phyloP scores from a whole-genome alignment of 1,284 basidiomycete species.

The Exsudoporus floridanus region DNA sequence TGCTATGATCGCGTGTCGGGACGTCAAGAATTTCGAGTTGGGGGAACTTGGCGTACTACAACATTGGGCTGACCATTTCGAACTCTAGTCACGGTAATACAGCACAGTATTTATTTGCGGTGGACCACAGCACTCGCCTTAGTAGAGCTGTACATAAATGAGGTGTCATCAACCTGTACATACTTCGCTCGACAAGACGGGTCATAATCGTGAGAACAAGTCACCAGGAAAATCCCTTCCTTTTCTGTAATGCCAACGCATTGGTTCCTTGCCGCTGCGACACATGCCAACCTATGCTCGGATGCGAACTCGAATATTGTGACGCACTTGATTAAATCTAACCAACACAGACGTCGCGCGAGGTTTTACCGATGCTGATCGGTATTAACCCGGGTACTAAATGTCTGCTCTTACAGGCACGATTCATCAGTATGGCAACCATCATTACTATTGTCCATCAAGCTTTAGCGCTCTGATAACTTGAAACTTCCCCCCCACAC shows the following conservation, averaged over 20 bases:
- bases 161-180: not conserved
- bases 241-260: too few relatives aligned
- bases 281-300: too few relatives aligned
- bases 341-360: too few relatives aligned
- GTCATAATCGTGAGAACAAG: too few relatives aligned
- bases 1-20: constrained; percentile 65
- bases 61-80: constrained; percentile 72
- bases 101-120: not conserved
- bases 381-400: too few relatives aligned
- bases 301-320: too few relatives aligned
- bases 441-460: not conserved
- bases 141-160: not conserved
- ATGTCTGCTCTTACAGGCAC: not conserved
- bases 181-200: too few relatives aligned
- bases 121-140: not conserved
- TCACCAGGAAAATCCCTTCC: too few relatives aligned
- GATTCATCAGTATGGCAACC: not conserved
- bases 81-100: constrained; percentile 29
- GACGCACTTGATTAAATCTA: too few relatives aligned
- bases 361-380: too few relatives aligned
- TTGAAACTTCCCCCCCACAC: not conserved
- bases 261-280: too few relatives aligned
- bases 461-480: not conserved
- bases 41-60: constrained; percentile 65
- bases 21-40: constrained; percentile 54